A percentile compares a stretch with the other conserved stretches of the same genome.
Conservation (phyloP, 176 grass and related monocot genomes). For the Oryza coarctata region DNA sequence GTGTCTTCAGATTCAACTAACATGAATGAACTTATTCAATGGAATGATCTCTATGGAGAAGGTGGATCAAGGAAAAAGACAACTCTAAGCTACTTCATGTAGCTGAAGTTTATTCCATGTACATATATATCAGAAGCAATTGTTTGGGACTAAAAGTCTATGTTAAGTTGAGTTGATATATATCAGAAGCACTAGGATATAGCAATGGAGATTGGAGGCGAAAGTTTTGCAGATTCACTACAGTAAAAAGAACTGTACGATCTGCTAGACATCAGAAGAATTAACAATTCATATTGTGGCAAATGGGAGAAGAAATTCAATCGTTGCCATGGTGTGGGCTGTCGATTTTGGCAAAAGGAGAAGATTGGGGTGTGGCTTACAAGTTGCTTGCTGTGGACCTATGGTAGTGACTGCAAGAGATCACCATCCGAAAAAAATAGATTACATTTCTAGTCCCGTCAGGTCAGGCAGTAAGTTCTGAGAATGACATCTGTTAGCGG, state of each 20-base stretch:
- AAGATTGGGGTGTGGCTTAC: not conserved
- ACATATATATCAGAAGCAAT: slow-evolving; percentile 18
- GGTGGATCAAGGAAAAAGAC: slow-evolving; percentile 94
- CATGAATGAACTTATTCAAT: slow-evolving; percentile 87
- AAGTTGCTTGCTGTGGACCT: not conserved
- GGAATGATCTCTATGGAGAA: slow-evolving; percentile 93
- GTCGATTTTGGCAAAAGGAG: slow-evolving; percentile 8
- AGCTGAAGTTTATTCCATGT: slow-evolving; percentile 42
- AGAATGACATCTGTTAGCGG: not conserved
- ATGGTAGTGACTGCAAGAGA: not conserved
- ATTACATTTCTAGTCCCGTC: not conserved
- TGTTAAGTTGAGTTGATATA: too few species aligned
- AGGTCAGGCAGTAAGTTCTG: not conserved
- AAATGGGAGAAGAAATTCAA: not conserved
- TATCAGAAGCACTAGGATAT: slow-evolving; percentile 13
- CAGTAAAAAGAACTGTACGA: slow-evolving; percentile 9
- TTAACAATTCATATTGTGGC: not conserved
- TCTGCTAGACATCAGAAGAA: not conserved
- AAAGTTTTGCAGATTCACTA: not conserved
- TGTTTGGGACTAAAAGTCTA: too few species aligned
- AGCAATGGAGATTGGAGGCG: slow-evolving; percentile 7
- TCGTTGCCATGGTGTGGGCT: not conserved
- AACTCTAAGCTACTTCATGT: slow-evolving; percentile 97
- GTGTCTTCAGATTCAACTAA: slow-evolving; percentile 89
- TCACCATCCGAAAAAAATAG: not conserved